Evolutionary conservation across 2,329 filamentous ascomycete genomes (phyloP), one percentile per base, ranked within the genome.

Genomic region (Annulohypoxylon truncatum): DNA sequence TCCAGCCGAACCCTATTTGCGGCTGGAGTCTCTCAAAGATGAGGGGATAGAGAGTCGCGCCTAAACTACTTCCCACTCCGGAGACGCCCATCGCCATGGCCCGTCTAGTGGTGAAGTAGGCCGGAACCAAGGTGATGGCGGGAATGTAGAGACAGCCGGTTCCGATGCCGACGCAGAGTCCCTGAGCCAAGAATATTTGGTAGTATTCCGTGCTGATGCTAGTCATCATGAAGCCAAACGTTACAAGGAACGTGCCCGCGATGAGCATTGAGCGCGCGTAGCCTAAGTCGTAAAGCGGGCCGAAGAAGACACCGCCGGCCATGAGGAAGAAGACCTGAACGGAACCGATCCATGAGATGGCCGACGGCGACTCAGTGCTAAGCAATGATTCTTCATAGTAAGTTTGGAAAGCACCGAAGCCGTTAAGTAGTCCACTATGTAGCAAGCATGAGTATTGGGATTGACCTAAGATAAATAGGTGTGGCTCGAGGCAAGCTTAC

Each of bases 301-400:
- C 53, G 40, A 56, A 46, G 40, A 56, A 46, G 13, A 56, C 29
- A 2, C 40, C 53, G 15, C 52, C 52, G 12, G 52, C 52, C 52
- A 54, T 54, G 26, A 54, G 52, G 22, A 54, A 54, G 52, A 54
- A 54, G 52, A 54, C 29, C 18, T 56, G 53, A 9, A 56, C 53
- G 6, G 53, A 56, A 20, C 53, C 53, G 13, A 56, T 56, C 53
- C 53, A 56, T 26, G 53, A 56, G 12, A 56, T 56, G 18, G 53
- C 53, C 5, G 40, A 35, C 7, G 40, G 18, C 8, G 40, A 46
- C 28, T 47, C 42, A 10, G 35, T 18, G 9, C 18, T 47, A 8
- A 56, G 53, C 6, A 46, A 47, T 15, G 28, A 33, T 20, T 56
- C 53, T 28, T 56, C 40, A 4, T 56, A 56, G 42, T 33, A 56